Base-by-base conservation (phyloP, 495 filamentous ascomycete genomes). In the Neurospora sp. region DNA sequence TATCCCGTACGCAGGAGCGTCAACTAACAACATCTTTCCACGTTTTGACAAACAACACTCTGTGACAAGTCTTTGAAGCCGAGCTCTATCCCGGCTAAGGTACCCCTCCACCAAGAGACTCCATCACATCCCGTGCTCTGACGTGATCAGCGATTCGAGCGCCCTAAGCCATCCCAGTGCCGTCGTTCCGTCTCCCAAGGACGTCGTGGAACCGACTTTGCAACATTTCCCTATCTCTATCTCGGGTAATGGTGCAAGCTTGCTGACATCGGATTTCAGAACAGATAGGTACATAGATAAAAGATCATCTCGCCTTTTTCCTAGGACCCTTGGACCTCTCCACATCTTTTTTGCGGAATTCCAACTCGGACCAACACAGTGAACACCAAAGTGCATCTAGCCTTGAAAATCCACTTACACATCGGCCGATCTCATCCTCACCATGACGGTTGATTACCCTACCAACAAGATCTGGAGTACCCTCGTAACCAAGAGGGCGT, bases 401-500 rank as follows among this genome's bases (percentile, higher is more conserved):
- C 42, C 18, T 46, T 46, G 18, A 46, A 8, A 46, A 46, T 20
- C 42, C 44, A 48, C n/a, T 48, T 48, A 23, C 9, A 23, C 44
- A 20, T 23, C 5, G 8, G 44, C n/a, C 44, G n/a, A 48, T 48
- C 44, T 23, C n/a, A 23, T 3, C 44, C 20, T 27, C 54, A 66
- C 6, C 54, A 66, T 66, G 54, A 16, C 27, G 54, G 27, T 66
- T 77, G 54, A 66, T 14, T 66, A 66, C 14, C 54, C 54, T 66
- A 66, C 54, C 54, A 66, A 80, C 66, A 83, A 82, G 78, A 83
- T 83, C 48, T 84, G 82, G 82, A 82, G 78, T 48, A 83, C 81
- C 10, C 78, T 84, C 40, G 71, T 84, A 44, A 81, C 80, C 73
- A 83, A 83, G 72, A 77, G 81, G 40, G 78, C 70, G 6, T 84